Percentiles rank a stretch among this genome's conserved stretches.
Evolutionary conservation across 2,329 filamentous ascomycete species (phyloP).

Genomic region (Hortaea werneckii): DNA sequence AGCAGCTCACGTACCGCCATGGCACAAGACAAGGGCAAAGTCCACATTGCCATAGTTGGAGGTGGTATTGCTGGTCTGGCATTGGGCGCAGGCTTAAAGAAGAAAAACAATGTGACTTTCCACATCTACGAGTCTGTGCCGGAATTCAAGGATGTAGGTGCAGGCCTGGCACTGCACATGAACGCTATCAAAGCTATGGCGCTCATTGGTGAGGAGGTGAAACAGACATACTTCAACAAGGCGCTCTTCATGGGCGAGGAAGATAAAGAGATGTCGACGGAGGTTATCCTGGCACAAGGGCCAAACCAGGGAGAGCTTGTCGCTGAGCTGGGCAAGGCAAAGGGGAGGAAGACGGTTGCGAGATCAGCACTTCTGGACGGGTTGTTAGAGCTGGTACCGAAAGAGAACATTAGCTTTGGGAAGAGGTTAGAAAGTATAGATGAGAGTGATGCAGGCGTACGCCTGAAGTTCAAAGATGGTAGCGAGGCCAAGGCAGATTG

Average conservation of each 20-base stretch:
- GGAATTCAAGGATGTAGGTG: slow-evolving; percentile 39
- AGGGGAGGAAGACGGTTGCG: slow-evolving; percentile 30
- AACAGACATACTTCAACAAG: slow-evolving; percentile 40
- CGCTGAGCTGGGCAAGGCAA: slow-evolving; percentile 26
- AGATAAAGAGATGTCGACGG: slow-evolving; percentile 23
- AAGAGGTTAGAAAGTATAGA: slow-evolving; percentile 33
- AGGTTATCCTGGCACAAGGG: slow-evolving; percentile 25
- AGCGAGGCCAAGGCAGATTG: slow-evolving; percentile 35
- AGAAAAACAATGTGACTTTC: slow-evolving; percentile 34
- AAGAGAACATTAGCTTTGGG: slow-evolving; percentile 32
- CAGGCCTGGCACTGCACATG: slow-evolving; percentile 41
- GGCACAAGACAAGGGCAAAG: slow-evolving; percentile 2
- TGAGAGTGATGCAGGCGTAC: slow-evolving; percentile 20
- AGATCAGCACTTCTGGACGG: slow-evolving; percentile 42
- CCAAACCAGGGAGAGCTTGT: slow-evolving; percentile 33
- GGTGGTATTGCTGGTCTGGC: slow-evolving; percentile 44
- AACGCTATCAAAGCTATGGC: slow-evolving; percentile 44
- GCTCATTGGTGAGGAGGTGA: slow-evolving; percentile 22
- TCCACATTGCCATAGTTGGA: slow-evolving; percentile 39
- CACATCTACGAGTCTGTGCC: slow-evolving; percentile 42
- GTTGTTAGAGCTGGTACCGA: slow-evolving; percentile 36
- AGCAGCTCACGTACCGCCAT: too few relatives aligned
- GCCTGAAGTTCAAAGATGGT: slow-evolving; percentile 40
- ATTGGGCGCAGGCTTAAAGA: slow-evolving; percentile 37
- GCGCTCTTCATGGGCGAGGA: slow-evolving; percentile 38